These are phyloP conservation scores for Epichloe gansuensis DNA, from an alignment of 2,329 filamentous ascomycete genomes.

Conservation along the genomic window DNA sequence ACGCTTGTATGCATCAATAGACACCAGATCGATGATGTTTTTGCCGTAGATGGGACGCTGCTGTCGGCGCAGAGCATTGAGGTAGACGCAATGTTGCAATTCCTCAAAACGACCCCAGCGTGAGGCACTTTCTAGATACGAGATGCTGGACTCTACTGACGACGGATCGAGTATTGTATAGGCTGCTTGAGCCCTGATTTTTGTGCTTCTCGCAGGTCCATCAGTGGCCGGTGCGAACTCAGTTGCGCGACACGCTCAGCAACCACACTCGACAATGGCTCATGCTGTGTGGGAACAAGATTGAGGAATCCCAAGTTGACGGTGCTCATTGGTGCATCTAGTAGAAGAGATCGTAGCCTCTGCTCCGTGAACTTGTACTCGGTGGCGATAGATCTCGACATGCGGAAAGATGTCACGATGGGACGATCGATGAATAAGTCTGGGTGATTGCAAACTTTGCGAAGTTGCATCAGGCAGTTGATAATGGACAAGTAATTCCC, in stretches of 20 bases:
- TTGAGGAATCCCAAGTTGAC: slow-evolving; percentile 71
- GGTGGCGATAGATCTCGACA: slow-evolving; percentile 65
- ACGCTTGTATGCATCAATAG: slow-evolving; percentile 46
- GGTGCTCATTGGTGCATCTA: slow-evolving; percentile 45
- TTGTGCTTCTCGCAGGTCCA: slow-evolving; percentile 62
- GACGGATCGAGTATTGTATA: slow-evolving; percentile 48
- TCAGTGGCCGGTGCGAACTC: slow-evolving; percentile 56
- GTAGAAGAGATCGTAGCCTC: slow-evolving; percentile 54
- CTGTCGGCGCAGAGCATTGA: slow-evolving; percentile 71
- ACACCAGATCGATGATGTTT: slow-evolving; percentile 63
- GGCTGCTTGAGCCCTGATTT: slow-evolving; percentile 44
- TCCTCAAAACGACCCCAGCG: slow-evolving; percentile 63
- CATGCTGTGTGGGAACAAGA: slow-evolving; percentile 59
- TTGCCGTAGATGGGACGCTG: slow-evolving; percentile 72
- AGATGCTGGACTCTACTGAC: slow-evolving; percentile 56
- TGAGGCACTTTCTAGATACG: slow-evolving; percentile 58
- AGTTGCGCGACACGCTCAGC: slow-evolving; percentile 50
- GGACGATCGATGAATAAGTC: slow-evolving; percentile 92
- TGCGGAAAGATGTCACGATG: slow-evolving; percentile 93
- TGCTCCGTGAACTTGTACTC: slow-evolving; percentile 64
- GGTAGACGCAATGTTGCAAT: slow-evolving; percentile 66
- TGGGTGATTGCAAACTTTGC: slow-evolving; percentile 97
- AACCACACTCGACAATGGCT: slow-evolving; percentile 44
- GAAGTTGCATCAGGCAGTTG: slow-evolving; percentile 92
- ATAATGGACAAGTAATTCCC: slow-evolving; percentile 98